Conservation (phyloP, 2,329 filamentous ascomycete genomes). For the Penicillium expansum region DNA sequence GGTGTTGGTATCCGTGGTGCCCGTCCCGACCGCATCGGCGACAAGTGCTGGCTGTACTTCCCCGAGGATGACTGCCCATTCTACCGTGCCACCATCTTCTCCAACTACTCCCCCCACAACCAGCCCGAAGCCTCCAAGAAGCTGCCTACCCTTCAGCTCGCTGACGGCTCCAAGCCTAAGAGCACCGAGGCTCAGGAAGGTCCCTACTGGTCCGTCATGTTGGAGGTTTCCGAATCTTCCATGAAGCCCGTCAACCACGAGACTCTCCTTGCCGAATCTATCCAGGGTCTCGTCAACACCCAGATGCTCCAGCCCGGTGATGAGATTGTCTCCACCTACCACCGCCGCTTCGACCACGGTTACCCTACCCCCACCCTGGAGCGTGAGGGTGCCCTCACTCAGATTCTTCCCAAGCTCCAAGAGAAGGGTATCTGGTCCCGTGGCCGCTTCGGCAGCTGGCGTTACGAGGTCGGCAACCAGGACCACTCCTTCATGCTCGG, state of each 20-base stretch:
- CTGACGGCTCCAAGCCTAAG: constrained; percentile 76
- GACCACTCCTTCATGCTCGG: constrained; percentile 98
- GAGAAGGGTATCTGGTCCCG: constrained; percentile 89
- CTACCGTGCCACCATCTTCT: constrained; percentile 99
- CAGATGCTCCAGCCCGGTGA: constrained; percentile 89
- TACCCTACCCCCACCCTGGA: constrained; percentile 95
- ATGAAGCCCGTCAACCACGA: constrained; percentile 90
- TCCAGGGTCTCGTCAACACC: constrained; percentile 96
- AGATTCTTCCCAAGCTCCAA: constrained; percentile 90
- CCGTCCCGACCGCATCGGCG: constrained; percentile 91
- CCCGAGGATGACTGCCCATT: constrained; percentile 98
- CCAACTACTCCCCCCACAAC: constrained; percentile 99
- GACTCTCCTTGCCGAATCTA: constrained; percentile 83
- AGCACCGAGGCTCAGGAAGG: constrained; percentile 74
- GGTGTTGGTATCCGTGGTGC: constrained; percentile 90
- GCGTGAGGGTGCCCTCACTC: constrained; percentile 88
- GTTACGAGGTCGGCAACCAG: constrained; percentile 96
- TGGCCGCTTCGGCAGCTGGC: constrained; percentile 96
- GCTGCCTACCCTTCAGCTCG: constrained; percentile 79
- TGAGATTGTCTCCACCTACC: constrained; percentile 97
- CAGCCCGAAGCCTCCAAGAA: constrained; percentile 80
- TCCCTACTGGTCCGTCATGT: constrained; percentile 99
- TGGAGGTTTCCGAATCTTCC: constrained; percentile 92
- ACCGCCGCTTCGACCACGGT: constrained; percentile 96
- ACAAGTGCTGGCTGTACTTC: constrained; percentile 99